A percentile compares a stretch with the other conserved stretches of the same genome.
Evolutionary conservation across 345 rosid genomes (phyloP).

Genomic region (Gossypium ekmanianum): DNA sequence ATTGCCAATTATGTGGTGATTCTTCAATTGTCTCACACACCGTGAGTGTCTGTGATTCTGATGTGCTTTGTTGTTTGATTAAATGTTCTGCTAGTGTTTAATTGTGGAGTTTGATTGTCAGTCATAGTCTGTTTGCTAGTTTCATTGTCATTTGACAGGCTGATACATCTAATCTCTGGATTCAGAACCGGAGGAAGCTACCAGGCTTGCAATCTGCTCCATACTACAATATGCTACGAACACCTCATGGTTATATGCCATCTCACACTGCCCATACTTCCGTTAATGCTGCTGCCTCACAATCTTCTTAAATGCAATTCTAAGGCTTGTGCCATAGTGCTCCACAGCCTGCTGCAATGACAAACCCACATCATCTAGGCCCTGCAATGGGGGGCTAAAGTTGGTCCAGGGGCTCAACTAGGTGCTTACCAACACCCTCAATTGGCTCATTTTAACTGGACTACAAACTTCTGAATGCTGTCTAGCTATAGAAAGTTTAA

Average conservation of each 20-base stretch:
- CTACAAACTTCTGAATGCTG: conserved; percentile 66
- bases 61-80: background rate
- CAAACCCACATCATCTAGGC: conserved; percentile 67
- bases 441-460: conserved; percentile 84
- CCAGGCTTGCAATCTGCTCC: conserved; percentile 63
- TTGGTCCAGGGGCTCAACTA: conserved; percentile 70
- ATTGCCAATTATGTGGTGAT: background rate
- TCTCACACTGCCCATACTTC: conserved; percentile 80
- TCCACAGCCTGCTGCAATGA: conserved; percentile 63
- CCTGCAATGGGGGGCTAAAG: conserved; percentile 72
- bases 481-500: conserved; percentile 34
- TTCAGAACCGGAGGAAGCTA: conserved; percentile 74
- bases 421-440: conserved; percentile 91
- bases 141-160: conserved; percentile 42
- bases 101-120: background rate
- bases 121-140: background rate
- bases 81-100: background rate
- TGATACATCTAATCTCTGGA: conserved; percentile 88
- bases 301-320: conserved; percentile 90
- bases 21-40: background rate
- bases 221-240: conserved; percentile 75
- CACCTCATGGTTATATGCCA: conserved; percentile 70
- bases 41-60: background rate
- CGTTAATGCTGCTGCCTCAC: conserved; percentile 66
- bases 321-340: conserved; percentile 69